Percentiles rank a stretch among this genome's conserved stretches.
phyloP scores from a whole-genome alignment of 139 green algal genomes.

The Volvox africanus region DNA sequence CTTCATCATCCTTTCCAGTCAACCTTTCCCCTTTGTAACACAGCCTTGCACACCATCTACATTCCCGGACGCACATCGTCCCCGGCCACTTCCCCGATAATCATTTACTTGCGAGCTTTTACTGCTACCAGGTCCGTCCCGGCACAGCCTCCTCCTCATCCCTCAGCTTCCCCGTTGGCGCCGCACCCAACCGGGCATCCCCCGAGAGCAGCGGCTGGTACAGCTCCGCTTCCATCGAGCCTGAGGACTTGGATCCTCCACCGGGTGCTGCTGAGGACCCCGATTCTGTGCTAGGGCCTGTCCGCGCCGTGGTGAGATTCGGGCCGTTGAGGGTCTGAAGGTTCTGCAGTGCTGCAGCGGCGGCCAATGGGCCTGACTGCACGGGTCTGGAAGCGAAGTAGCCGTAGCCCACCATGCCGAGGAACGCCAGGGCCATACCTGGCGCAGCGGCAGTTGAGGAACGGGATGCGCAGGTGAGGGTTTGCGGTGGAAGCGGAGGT shows the following conservation, averaged over 20 bases:
- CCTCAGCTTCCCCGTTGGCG: neutral
- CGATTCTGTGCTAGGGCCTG: neutral
- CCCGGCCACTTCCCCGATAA: no score
- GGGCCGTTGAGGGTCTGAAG: neutral
- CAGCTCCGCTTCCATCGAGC: neutral
- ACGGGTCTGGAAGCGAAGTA: constrained; percentile 29
- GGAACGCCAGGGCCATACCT: constrained; percentile 45
- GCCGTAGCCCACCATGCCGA: constrained; percentile 49
- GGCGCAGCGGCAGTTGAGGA: neutral
- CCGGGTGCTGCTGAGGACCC: neutral
- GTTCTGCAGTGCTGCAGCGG: neutral
- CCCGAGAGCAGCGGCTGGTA: neutral
- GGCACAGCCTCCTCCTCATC: neutral
- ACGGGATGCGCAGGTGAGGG: neutral
- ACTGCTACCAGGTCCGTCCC: neutral
- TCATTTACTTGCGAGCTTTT: no score
- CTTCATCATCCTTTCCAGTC: no score
- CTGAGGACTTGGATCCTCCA: neutral
- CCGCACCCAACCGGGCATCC: neutral
- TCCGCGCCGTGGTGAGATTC: neutral
- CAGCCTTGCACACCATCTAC: no score
- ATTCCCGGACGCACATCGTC: no score
- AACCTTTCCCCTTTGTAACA: no score
- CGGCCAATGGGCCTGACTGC: neutral
- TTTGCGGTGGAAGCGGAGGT: no score